Evolutionary conservation across 768 basidiomycete species (phyloP).

Genomic region (Amanita pallidorosea): DNA sequence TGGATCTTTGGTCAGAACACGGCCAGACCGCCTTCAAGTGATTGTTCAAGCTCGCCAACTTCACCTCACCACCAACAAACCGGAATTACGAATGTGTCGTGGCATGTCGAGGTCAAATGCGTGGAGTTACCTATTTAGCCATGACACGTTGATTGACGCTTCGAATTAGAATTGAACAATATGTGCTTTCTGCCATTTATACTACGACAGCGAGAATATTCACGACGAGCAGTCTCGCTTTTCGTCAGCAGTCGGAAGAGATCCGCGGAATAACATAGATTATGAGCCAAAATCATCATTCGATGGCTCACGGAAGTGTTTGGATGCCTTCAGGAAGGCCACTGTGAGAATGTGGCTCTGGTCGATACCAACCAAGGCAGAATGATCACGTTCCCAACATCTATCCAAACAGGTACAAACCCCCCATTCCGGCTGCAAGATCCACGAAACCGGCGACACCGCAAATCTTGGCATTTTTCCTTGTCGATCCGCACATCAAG

Average conservation of each 20-base stretch:
- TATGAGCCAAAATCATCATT: neutral
- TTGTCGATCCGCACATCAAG: conserved; percentile 22
- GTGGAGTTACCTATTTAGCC: no score
- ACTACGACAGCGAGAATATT: conserved; percentile 22
- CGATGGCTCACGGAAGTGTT: neutral
- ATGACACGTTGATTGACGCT: no score
- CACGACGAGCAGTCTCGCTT: conserved; percentile 17
- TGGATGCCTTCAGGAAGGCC: neutral
- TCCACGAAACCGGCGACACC: conserved; percentile 14
- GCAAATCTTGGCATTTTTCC: conserved; percentile 27
- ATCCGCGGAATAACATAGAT: neutral
- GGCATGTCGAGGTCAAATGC: conserved; percentile 19
- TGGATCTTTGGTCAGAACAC: neutral
- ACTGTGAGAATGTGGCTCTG: conserved; percentile 15
- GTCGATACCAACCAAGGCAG: conserved; percentile 16
- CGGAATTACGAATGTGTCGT: conserved; percentile 14
- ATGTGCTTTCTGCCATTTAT: conserved; percentile 6
- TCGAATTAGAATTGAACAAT: conserved; percentile 4
- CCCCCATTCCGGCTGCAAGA: conserved; percentile 20
- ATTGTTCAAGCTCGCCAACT: conserved; percentile 27
- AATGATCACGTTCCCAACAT: conserved; percentile 26
- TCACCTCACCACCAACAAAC: neutral
- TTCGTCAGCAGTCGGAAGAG: conserved; percentile 12
- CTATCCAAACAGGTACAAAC: conserved; percentile 24
- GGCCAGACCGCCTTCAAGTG: conserved; percentile 13